Evolutionary conservation across 2,329 filamentous ascomycete species (phyloP), one percentile per base, ranked within the genome.

Genomic region (Ophiostoma populinum): DNA sequence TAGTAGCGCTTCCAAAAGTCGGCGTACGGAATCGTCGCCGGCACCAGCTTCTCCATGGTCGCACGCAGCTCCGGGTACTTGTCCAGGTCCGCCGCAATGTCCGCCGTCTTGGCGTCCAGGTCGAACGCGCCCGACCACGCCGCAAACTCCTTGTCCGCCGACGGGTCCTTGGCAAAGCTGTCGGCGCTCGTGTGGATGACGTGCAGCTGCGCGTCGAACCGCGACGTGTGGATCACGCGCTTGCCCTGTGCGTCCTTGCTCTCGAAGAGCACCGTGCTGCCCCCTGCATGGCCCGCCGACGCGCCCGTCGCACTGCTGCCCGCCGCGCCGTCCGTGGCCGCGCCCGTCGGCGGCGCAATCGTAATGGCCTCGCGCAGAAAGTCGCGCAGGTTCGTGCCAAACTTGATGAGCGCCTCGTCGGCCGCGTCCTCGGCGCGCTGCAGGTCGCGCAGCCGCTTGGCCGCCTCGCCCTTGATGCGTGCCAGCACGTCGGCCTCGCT

Each of bases 1-100:
- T 95, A 95, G 57, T 98, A 98, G 37, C 90, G 69, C 51, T 70
- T 79, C 87, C 90, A 98, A 53, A 98, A 98, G 35, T 79, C 70
- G 35, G 63, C 67, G 49, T 98, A 98, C 22, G 86, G 69, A n/a
- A 94, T 81, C 46, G 73, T 70, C 55, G 86, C 85, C 2, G 90
- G 90, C n/a, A 98, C 90, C 37, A 93, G 61, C 59, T 79, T 85
- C 66, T 94, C 90, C 87, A 98, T 95, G 0, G 85, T 85, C 18
- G 67, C 58, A 46, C 86, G 67, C 47, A 98, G 60, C 55, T 95
- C 87, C 8, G 76, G 71, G 49, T 93, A 92, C 51, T 79, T 82
- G 45, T 86, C 75, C 45, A 98, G 54, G 54, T 98, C 85, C 40
- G 61, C 63, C 32, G 77, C 73, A 45, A 98, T 92, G 35, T 77